Base-by-base conservation (phyloP, 2,329 filamentous ascomycete species). In the Pseudogymnoascus sp. region DNA sequence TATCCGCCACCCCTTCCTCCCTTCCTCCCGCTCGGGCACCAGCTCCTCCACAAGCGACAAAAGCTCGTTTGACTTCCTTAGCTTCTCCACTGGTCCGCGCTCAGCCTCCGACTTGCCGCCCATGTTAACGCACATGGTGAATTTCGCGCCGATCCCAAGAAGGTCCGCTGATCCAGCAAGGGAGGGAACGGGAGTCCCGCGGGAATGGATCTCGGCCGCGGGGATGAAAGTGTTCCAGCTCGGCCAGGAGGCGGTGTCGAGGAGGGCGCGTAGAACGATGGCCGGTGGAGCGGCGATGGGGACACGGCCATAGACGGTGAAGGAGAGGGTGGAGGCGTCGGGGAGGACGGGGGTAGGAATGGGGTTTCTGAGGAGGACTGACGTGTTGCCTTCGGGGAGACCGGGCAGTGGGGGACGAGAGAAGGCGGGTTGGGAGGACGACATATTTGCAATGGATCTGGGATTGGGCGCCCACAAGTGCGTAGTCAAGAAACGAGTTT, bases 141-240 rank as follows among this genome's bases (percentile, higher is more conserved):
- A 65, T 1, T 31, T 60, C 0, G 36, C 60, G 13, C 23, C 23
- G 1, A 59, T 65, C 2, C 70, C 70, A 4, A 53, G 61, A n/a
- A n/a, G 17, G 17, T 61, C 62, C 26, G 64, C 53, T n/a, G 62
- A 64, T 1, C 63, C 66, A n/a, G 31, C n/a, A 5, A 35, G 62
- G 8, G 5, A 44, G 17, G 11, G n/a, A 19, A 8, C 17, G 40
- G 21, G 61, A n/a, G 4, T 35, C 23, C 9, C 60, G 23, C 81
- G 76, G 65, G 85, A 84, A 0, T 79, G 78, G 40, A 87, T 79
- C 15, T 76, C 75, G 17, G 83, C 83, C 76, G 84, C 82, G 42
- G 85, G 84, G 71, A 86, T 86, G 71, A 87, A 87, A 4, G 81
- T 84, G 38, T 80, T 79, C 70, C 70, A 72, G 35, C 61, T 5